Evolutionary conservation across 73 alveolate genomes (phyloP), one percentile per base, ranked within the genome.

Genomic region (Durusdinium trenchii): DNA sequence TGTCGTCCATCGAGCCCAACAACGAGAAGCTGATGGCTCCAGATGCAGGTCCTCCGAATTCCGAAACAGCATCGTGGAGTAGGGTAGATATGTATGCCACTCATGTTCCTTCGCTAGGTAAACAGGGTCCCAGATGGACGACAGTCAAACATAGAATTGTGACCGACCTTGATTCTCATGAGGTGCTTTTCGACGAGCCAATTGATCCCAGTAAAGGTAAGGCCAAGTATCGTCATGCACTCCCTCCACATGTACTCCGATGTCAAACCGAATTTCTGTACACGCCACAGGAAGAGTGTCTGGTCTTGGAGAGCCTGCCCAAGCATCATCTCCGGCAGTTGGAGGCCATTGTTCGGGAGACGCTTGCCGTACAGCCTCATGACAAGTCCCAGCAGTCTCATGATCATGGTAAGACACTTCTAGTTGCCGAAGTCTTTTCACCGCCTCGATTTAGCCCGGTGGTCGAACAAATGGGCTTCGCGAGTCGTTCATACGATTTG

Each of bases 391-490:
- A 43, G 20, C 9, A 28, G 42, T 67, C n/a, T 12, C 81, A 57
- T 16, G 69, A 23, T 12, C 81, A 57, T 16, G 69, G 69, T 57
- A 16, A 12, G 23, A 26, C n/a, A 3, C 40, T 40, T 47, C 46
- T 48, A 7, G 94, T 84, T 48, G 94, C 60, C 20, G 94, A 84
- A 48, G n/a, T 51, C n/a, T 50, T 84, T 38, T 84, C 76, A 40
- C 75, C 78, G 12, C 94, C 94, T 1, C 47, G 94, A 10, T 50
- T 84, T 18, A 18, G 35, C 30, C 48, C 54, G 47, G 75, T 30
- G 48, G 75, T 61, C 6, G 94, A 84, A n/a, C 40, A 26, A 1
- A 20, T 16, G 54, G 94, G 94, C 6, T 50, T 35, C 45, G 6
- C 42, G 12, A 75, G 94, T 40, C 45, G 35, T 38, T 47, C 76